Percentiles rank a stretch among this genome's conserved stretches.
Conservation (phyloP, 78 protist genomes). For the Dictyostelium brefeldianum region DNA sequence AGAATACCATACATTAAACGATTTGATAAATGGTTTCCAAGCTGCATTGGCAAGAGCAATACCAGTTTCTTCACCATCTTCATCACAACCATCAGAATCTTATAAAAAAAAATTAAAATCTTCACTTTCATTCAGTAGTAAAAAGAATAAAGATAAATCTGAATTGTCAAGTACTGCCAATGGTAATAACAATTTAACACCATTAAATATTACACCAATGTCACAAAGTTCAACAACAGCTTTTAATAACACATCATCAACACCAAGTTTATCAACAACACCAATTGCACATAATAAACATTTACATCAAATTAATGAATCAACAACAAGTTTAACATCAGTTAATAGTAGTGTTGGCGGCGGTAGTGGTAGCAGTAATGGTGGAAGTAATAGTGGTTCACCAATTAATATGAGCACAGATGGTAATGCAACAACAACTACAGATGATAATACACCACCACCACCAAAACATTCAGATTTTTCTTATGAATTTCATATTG, state of each 20-base stretch:
- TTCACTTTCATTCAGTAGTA: background rate
- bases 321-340: slow-evolving; percentile 2
- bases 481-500: slow-evolving; percentile 75
- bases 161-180: background rate
- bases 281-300: background rate
- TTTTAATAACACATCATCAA: background rate
- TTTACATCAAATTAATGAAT: background rate
- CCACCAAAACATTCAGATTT: slow-evolving; percentile 31
- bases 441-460: background rate
- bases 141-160: slow-evolving; percentile 44
- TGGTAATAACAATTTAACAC: slow-evolving; percentile 3
- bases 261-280: background rate
- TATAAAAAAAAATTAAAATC: slow-evolving; percentile 25
- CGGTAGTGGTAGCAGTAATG: background rate
- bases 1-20: slow-evolving; percentile 46
- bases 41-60: slow-evolving; percentile 44
- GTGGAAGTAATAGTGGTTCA: background rate
- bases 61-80: slow-evolving; percentile 22
- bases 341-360: background rate
- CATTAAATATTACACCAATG: slow-evolving; percentile 20
- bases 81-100: background rate
- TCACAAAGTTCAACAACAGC: background rate
- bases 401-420: slow-evolving; percentile 26
- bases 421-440: too few species aligned
- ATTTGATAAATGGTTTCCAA: slow-evolving; percentile 48